Base-by-base conservation (phyloP, 805 yeast species). In the Cyberlindnera maclurae region DNA sequence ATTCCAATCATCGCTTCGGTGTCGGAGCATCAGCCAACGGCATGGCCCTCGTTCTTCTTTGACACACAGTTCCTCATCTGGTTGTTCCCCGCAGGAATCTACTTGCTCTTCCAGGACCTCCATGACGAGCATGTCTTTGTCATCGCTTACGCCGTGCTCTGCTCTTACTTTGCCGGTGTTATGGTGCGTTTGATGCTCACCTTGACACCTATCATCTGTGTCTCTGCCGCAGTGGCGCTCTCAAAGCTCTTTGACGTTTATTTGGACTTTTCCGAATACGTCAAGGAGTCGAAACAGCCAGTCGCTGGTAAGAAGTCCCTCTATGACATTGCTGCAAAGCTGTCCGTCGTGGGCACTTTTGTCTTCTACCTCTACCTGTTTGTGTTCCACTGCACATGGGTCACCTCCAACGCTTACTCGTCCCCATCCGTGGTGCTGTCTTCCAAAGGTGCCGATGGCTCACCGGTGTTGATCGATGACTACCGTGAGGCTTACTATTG, bases 1-100 rank as follows among this genome's bases (percentile, higher is more conserved):
- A 93, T 93, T 54, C 99, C 98, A 33, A 93, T 93, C 58, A 93
- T 93, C 64, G 98, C 99, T 2, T 89, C 97, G 3, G 98, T 93
- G 29, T 86, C 96, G 12, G 99, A 93, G 68, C 99, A 93, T 70
- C 99, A 93, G 71, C 99, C 99, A 43, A 90, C 97, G n/a, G 96
- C 98, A 4, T 93, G 99, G 99, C 95, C 97, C 10, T 79, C 97
- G 11, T 94, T 93, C 62, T 93, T 87, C 75, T 86, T 90, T 59
- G 98, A 93, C 62, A 81, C 93, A 37, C 85, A 79, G 54, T 76
- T 90, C 71, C 71, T 93, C 64, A 85, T 90, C 54, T 94, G 98
- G 98, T 71, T 93, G 51, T 93, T 93, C 85, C 98, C 99, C 38
- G 97, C 89, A 5, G 99, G 98, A 47, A 82, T 94, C 36, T 93